These are phyloP conservation scores for Pseudopyrenochaeta lycopersici DNA, from an alignment of 2,329 filamentous ascomycete genomes.

Conservation along the genomic window DNA sequence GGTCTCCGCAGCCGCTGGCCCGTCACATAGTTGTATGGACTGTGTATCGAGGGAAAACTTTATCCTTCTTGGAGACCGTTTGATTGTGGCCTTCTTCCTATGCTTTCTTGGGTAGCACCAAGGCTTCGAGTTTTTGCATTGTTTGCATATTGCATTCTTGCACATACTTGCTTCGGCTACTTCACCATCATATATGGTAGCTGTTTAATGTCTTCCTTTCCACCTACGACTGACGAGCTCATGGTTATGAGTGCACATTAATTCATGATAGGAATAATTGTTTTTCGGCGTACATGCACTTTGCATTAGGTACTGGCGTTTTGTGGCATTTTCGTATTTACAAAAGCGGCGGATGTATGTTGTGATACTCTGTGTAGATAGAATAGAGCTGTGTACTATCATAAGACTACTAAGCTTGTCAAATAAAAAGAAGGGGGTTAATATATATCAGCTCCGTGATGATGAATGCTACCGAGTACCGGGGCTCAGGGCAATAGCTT, in stretches of 20 bases:
- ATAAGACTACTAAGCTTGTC: neutral
- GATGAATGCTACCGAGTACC: neutral
- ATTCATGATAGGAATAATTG: neutral
- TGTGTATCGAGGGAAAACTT: neutral
- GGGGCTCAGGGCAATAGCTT: neutral
- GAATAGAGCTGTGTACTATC: neutral
- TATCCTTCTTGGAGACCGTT: neutral
- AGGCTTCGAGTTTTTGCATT: neutral
- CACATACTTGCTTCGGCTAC: neutral
- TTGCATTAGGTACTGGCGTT: conserved; percentile 1
- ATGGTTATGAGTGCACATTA: neutral
- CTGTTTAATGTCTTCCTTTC: neutral
- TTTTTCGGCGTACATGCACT: neutral
- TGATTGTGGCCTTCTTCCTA: neutral
- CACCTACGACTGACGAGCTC: neutral
- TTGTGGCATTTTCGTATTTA: neutral
- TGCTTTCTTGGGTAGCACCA: neutral
- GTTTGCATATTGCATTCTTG: conserved; percentile 3
- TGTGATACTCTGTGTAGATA: conserved; percentile 1
- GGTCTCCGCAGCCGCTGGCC: conserved; percentile 69
- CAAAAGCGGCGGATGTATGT: neutral
- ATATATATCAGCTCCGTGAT: too few species aligned
- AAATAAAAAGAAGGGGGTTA: neutral
- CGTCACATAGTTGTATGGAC: conserved; percentile 17
- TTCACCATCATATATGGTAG: neutral